Evolutionary conservation across 805 yeast genomes (phyloP).

Genomic region (Wickerhamomyces ciferrii): DNA sequence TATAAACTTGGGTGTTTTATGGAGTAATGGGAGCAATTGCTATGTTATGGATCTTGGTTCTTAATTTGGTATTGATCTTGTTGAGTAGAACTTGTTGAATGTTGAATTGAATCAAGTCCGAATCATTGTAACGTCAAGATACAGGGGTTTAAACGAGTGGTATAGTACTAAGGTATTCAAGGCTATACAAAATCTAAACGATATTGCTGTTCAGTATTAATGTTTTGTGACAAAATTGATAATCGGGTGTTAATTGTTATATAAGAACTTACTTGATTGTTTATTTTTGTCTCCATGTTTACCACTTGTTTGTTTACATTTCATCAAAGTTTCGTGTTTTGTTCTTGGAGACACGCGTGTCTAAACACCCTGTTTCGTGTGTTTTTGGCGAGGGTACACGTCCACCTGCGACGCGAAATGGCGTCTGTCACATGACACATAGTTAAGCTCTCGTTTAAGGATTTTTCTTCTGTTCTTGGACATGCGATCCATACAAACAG

Average conservation of each 20-base stretch:
- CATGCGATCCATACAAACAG: background rate
- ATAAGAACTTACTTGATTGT: background rate
- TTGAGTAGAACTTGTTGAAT: too few species aligned
- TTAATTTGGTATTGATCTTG: background rate
- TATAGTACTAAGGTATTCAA: background rate
- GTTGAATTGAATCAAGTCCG: background rate
- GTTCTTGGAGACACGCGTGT: background rate
- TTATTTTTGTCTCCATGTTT: background rate
- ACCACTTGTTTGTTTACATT: background rate
- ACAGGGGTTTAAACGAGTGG: background rate
- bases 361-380: background rate
- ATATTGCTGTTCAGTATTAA: too few species aligned
- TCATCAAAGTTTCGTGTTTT: background rate
- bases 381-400: background rate
- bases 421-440: background rate
- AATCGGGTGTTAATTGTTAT: background rate
- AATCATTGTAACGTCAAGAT: too few species aligned
- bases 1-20: background rate
- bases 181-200: background rate
- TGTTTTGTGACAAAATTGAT: background rate
- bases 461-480: background rate
- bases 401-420: background rate
- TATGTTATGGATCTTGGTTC: background rate
- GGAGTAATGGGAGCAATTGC: background rate
- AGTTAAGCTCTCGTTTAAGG: background rate